Evolutionary conservation across 1,139 yeast species (phyloP), one percentile per base, ranked within the genome.

Genomic region (Pneumocystis murina): DNA sequence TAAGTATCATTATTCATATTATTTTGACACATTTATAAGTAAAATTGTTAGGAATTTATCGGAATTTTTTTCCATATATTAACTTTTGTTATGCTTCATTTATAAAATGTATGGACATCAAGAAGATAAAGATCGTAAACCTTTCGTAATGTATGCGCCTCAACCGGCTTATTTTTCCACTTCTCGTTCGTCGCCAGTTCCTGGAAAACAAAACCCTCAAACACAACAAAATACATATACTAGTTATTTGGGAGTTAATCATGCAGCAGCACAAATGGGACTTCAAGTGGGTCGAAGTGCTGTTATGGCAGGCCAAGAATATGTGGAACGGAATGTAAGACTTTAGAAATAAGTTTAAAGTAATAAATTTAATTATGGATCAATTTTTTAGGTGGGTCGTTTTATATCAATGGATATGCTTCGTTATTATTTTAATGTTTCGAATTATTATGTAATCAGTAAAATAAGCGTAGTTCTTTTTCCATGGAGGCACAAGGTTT

Each of bases 201-300:
- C 17, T 48, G 55, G 55, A 24, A 48, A 48, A 48, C 55, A 48
- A 20, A 48, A 30, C 17, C 12, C n/a, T 24, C 12, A 12, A 14
- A 16, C 55, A 12, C 14, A 28, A 2, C 55, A 48, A 20, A 30
- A 48, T 24, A 5, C 33, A 10, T 48, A 48, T 48, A 12, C 55
- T 8, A 48, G 20, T 48, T 48, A 48, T 57, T 64, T 64, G 54
- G 62, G 63, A 0, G 65, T 62, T 16, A 62, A 76, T 77, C 66
- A 79, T 86, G 94, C 96, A 28, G 82, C 89, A 5, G 82, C 95
- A 0, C 83, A 87, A 63, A 81, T 92, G 79, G 96, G 97, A 1
- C 82, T 92, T 43, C 96, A 88, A 71, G 84, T 91, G 67, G 96
- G 97, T 40, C 86, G 88, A 70, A 82, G 82, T 64, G 96, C 97